Percentiles rank a stretch among this genome's conserved stretches.
Conservation (phyloP, 805 yeast species). For the Zygoascus ofunaensis region DNA sequence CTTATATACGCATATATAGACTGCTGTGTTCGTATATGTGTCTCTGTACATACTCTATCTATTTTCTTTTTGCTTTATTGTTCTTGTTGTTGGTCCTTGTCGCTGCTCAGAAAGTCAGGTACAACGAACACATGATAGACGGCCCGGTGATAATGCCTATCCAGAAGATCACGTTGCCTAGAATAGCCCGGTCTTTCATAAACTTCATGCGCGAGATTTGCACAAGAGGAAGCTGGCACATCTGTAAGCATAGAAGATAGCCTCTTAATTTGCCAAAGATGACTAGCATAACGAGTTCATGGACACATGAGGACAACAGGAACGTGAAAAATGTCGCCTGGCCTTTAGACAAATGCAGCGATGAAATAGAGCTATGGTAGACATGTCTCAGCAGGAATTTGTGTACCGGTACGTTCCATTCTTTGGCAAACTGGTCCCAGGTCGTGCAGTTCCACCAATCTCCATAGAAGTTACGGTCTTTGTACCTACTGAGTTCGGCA, state of each 20-base stretch:
- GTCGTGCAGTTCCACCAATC: slow-evolving; percentile 96
- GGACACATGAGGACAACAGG: slow-evolving; percentile 69
- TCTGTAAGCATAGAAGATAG: slow-evolving; percentile 69
- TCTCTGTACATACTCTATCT: no score
- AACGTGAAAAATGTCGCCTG: slow-evolving; percentile 57
- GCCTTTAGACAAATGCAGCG: slow-evolving; percentile 52
- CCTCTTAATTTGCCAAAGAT: slow-evolving; percentile 74
- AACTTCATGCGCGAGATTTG: slow-evolving; percentile 50
- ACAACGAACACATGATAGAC: slow-evolving; percentile 73
- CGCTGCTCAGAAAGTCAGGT: slow-evolving; percentile 61
- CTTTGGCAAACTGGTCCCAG: slow-evolving; percentile 88
- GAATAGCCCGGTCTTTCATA: slow-evolving; percentile 37
- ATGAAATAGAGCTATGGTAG: slow-evolving; percentile 80
- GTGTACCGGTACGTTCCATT: slow-evolving; percentile 95
- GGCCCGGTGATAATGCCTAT: slow-evolving; percentile 86
- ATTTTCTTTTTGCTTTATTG: background rate
- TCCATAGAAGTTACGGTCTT: slow-evolving; percentile 87
- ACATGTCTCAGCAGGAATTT: slow-evolving; percentile 84
- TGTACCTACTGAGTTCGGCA: slow-evolving; percentile 80
- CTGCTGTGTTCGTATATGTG: background rate
- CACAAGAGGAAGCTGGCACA: slow-evolving; percentile 80
- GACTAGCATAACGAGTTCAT: slow-evolving; percentile 87
- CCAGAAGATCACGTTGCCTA: slow-evolving; percentile 87
- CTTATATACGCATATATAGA: slow-evolving; percentile 1
- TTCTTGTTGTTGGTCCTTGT: no score